These are phyloP conservation scores for Russula dissimulans DNA, from an alignment of 768 basidiomycete genomes.

Conservation along the genomic window DNA sequence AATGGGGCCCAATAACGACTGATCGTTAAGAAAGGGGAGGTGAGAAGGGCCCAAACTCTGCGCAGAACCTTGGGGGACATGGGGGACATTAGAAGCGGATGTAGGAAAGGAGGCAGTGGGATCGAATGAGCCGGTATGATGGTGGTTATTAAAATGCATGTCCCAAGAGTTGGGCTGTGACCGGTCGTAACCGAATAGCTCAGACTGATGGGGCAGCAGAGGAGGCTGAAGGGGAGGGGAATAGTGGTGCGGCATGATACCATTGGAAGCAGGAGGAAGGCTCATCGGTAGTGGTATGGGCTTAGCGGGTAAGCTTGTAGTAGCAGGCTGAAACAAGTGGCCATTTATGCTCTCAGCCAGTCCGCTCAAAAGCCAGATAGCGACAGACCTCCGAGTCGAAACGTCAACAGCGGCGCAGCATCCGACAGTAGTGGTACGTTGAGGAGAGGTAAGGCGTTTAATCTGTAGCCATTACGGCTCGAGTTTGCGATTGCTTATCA, in stretches of 20 bases:
- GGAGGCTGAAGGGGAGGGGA: neutral
- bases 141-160: neutral
- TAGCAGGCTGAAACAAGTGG: neutral
- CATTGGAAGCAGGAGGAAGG: neutral
- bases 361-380: too few species aligned
- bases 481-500: neutral
- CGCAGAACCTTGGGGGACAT: neutral
- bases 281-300: neutral
- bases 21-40: neutral
- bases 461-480: neutral
- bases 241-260: neutral
- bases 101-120: neutral
- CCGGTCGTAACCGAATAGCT: neutral
- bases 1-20: neutral
- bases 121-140: neutral
- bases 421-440: neutral
- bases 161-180: neutral
- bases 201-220: neutral
- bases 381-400: neutral
- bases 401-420: neutral
- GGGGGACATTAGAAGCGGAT: neutral
- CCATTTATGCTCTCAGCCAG: neutral
- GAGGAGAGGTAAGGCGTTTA: too few species aligned
- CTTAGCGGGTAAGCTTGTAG: neutral
- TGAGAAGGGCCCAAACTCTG: neutral